A percentile compares a stretch with the other conserved stretches of the same genome.
Conservation (phyloP, 352 stramenopile species). For the Globisporangium rhizosaccharum region DNA sequence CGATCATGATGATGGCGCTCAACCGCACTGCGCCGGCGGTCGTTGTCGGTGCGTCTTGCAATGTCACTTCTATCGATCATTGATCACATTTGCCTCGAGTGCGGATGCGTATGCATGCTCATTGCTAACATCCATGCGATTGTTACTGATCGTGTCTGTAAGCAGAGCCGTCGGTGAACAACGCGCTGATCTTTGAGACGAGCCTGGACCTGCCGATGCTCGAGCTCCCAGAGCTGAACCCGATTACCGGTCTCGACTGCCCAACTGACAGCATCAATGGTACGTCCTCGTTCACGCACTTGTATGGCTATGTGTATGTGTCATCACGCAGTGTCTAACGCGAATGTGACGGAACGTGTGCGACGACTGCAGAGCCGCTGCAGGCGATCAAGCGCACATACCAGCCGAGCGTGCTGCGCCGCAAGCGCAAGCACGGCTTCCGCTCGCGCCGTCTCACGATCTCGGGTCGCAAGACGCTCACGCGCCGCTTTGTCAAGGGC, state of each 20-base stretch:
- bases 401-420: conserved; percentile 79
- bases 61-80: background rate
- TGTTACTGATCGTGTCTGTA: background rate
- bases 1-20: conserved; percentile 14
- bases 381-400: conserved; percentile 83
- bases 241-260: conserved; percentile 11
- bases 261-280: conserved; percentile 14
- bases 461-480: conserved; percentile 72
- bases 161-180: conserved; percentile 11
- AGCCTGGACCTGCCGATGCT: conserved; percentile 7
- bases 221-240: conserved; percentile 15
- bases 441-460: conserved; percentile 69
- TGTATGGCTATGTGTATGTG: background rate
- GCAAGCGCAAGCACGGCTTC: conserved; percentile 86
- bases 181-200: conserved; percentile 15
- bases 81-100: background rate
- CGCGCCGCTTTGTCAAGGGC: conserved; percentile 76
- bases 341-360: background rate
- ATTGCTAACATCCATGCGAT: background rate
- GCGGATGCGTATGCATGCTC: background rate
- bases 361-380: conserved; percentile 40
- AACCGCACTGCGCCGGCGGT: conserved; percentile 9
- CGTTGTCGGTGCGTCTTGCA: conserved; percentile 5
- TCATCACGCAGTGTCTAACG: background rate
- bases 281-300: background rate